Evolutionary conservation across 306 rosid species (phyloP), one percentile per base, ranked within the genome.

Genomic region (Ormosia semicastrata): DNA sequence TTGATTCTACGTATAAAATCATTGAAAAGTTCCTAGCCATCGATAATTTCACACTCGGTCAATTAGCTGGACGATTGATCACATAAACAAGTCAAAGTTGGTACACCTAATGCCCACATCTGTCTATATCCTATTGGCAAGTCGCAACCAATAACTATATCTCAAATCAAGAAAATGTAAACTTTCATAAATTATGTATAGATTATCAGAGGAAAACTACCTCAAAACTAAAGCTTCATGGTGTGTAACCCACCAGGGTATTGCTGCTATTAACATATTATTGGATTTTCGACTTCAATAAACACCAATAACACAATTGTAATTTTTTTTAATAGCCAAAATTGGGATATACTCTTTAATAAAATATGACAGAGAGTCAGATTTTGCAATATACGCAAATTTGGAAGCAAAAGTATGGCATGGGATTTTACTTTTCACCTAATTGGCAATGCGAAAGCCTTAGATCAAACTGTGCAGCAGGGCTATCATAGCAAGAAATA

Each of bases 71-170:
- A 70, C 34, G 6, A 63, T 17, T 29, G 53, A 78, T 57, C 24
- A 66, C 56, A 33, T 30, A 63, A 49, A 11, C 66, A 44, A 59
- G 89, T 86, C 90, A 75, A 82, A 78, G 78, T 86, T 59, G 86
- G 91, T 87, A 73, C 34, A 93, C 93, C 94, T 3, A 88, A 74
- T 82, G 7, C 39, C n/a, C 65, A 6, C 58, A 49, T 60, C 30
- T 24, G 36, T 15, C 54, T n/a, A 50, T 24, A n/a, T 54, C 32
- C 11, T 13, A 58, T 46, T 44, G 39, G 12, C 59, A 43, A 58
- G 34, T 44, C 50, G 12, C 59, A 43, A 8, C 39, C 52, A 41
- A n/a, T n/a, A n/a, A 67, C 81, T 7, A 53, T 49, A 40, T 41
- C 44, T 64, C 39, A 65, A 29, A 29, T 67, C 43, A 66, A 64